Percentiles rank a stretch among this genome's conserved stretches.
Conservation (phyloP, 2,329 filamentous ascomycete genomes). For the Cordyceps sp. region DNA sequence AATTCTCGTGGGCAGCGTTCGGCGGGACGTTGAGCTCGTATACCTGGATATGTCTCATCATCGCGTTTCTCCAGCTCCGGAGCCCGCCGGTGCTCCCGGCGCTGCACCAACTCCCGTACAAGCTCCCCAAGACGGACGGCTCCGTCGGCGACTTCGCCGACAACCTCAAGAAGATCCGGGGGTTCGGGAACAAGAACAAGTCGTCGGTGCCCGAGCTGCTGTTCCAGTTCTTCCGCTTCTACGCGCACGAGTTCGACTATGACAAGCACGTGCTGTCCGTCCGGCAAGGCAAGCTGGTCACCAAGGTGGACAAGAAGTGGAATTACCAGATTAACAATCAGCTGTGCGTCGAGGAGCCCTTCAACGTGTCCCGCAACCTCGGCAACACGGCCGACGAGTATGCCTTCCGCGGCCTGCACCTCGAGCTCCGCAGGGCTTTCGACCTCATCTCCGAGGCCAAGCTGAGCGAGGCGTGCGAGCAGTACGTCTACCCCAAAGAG, state of each 20-base stretch:
- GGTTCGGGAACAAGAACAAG: conserved; percentile 64
- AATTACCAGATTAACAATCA: conserved; percentile 63
- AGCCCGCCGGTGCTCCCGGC: conserved; percentile 71
- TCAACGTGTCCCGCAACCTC: conserved; percentile 76
- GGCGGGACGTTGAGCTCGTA: conserved; percentile 94
- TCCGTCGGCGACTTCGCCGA: conserved; percentile 69
- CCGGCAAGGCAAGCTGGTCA: conserved; percentile 59
- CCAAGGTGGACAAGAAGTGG: conserved; percentile 81
- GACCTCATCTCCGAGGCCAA: conserved; percentile 64
- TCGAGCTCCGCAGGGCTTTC: conserved; percentile 80
- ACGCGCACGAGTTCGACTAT: conserved; percentile 86
- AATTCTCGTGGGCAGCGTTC: conserved; percentile 41
- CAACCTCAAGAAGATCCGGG: conserved; percentile 56
- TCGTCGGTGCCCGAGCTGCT: conserved; percentile 73
- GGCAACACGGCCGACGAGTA: conserved; percentile 95
- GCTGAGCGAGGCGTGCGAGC: conserved; percentile 69
- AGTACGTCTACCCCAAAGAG: conserved; percentile 76
- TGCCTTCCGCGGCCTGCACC: conserved; percentile 78
- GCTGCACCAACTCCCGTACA: conserved; percentile 51
- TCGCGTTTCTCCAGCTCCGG: conserved; percentile 85
- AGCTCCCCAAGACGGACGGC: conserved; percentile 40
- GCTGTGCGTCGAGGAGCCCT: conserved; percentile 91
- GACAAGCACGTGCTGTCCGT: conserved; percentile 74
- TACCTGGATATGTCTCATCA: conserved; percentile 97
- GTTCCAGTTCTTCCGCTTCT: conserved; percentile 91